Base-by-base conservation (phyloP, 495 filamentous ascomycete genomes). In the Penicillium lividum region DNA sequence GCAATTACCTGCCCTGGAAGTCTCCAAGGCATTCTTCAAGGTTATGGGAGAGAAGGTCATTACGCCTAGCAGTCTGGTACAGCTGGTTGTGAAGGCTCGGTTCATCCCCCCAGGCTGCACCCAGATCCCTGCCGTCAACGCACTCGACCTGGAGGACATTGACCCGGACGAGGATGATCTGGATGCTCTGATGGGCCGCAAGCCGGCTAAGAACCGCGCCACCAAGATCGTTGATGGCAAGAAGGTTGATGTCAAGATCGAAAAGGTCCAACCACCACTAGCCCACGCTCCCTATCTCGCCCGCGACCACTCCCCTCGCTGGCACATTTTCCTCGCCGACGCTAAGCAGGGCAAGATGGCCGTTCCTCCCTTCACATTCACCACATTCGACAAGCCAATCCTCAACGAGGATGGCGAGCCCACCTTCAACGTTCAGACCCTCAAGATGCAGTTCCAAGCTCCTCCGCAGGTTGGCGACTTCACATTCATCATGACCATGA, bases 1-100 rank as follows among this genome's bases (percentile, higher is more conserved):
- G 62, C 90, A 96, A 71, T 76, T 98, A 11, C 94, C 94, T 0
- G 80, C 82, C 45, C 77, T 98, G 47, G 81, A 89, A 56, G 83
- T 98, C n/a, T 91, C 92, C 70, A 93, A 92, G 76, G 90, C 91
- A 3, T 98, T 95, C 77, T 98, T 98, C 84, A 98, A 98, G 79
- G 94, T 98, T 51, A 87, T 90, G 62, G 94, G 94, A 57, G 94
- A 98, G 76, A 89, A 86, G 57, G 90, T 86, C 70, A 88, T 98
- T 68, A 95, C 91, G 13, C 93, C 94, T n/a, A 89, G 88, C 63
- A 94, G 90, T 62, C 82, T 98, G 46, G 92, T 98, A 46, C 91
- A 93, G 51, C 87, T 98, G 53, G 90, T 98, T 46, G 81, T 98
- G 60, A 98, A 98, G 77, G 91, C 86, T n/a, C 90, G 94, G 56